Evolutionary conservation across 495 filamentous ascomycete genomes (phyloP).

Genomic region (Delitschia confertaspora): DNA sequence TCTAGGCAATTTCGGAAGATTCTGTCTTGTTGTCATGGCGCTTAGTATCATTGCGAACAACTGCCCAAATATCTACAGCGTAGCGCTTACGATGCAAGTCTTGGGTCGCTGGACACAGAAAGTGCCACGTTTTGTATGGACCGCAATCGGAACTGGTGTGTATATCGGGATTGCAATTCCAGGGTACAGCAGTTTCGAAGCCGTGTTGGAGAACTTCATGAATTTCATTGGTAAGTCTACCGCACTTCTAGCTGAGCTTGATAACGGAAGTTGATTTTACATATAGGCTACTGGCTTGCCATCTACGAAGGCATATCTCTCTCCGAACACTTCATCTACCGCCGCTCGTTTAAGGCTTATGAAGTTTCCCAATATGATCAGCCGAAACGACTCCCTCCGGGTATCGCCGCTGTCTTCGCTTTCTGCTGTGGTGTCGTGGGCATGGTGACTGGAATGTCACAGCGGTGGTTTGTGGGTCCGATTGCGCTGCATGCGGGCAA

Average conservation of each 20-base stretch:
- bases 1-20: conserved; percentile 68
- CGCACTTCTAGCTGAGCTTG: no score
- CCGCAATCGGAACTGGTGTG: conserved; percentile 54
- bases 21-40: conserved; percentile 72
- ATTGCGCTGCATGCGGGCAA: conserved; percentile 56
- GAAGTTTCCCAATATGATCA: conserved; percentile 51
- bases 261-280: no score
- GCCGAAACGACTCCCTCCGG: conserved; percentile 53
- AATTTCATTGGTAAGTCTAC: conserved; percentile 48
- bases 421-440: conserved; percentile 65
- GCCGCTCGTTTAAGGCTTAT: conserved; percentile 53
- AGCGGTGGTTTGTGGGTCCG: conserved; percentile 65
- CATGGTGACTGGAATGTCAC: conserved; percentile 68
- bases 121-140: conserved; percentile 74
- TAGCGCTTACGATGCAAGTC: conserved; percentile 66
- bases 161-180: conserved; percentile 73
- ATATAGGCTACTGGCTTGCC: conserved; percentile 66
- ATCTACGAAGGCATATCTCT: conserved; percentile 70
- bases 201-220: conserved; percentile 70
- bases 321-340: conserved; percentile 70
- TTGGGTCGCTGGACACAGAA: conserved; percentile 53
- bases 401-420: conserved; percentile 58
- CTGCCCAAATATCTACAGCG: conserved; percentile 79
- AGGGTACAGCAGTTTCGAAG: conserved; percentile 64
- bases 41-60: conserved; percentile 77